Evolutionary conservation across 1,139 yeast genomes (phyloP).

Genomic region (Saccharomyces hybrid): DNA sequence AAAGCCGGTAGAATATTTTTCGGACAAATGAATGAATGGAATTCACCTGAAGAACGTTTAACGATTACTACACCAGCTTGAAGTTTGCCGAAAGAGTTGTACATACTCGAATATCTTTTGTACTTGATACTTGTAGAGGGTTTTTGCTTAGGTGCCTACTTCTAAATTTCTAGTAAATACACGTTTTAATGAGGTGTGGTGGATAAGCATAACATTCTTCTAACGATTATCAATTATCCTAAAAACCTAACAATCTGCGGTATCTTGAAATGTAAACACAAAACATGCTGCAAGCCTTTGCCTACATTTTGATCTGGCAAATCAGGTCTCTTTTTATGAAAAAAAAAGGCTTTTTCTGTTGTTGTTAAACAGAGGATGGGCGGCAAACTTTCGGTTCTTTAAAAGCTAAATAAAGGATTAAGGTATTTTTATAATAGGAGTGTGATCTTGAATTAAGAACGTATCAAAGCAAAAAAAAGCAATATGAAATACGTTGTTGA

Average conservation of each 20-base stretch:
- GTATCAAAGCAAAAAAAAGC: neutral
- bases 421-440: neutral
- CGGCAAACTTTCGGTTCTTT: neutral
- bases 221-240: neutral
- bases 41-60: neutral
- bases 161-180: neutral
- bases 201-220: neutral
- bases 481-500: neutral
- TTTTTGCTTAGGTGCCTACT: neutral
- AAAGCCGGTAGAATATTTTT: slow-evolving; percentile 2
- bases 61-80: no score
- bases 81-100: neutral
- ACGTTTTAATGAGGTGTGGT: neutral
- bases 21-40: neutral
- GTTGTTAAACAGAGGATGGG: neutral
- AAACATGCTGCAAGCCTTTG: neutral
- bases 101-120: neutral
- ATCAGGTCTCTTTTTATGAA: neutral
- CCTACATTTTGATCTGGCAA: neutral
- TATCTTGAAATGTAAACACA: neutral
- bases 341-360: neutral
- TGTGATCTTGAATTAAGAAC: neutral
- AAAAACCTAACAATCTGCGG: neutral
- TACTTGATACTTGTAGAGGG: neutral
- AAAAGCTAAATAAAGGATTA: neutral